Base-by-base conservation (phyloP, 2,329 filamentous ascomycete species). In the Xylariaceae sp. region DNA sequence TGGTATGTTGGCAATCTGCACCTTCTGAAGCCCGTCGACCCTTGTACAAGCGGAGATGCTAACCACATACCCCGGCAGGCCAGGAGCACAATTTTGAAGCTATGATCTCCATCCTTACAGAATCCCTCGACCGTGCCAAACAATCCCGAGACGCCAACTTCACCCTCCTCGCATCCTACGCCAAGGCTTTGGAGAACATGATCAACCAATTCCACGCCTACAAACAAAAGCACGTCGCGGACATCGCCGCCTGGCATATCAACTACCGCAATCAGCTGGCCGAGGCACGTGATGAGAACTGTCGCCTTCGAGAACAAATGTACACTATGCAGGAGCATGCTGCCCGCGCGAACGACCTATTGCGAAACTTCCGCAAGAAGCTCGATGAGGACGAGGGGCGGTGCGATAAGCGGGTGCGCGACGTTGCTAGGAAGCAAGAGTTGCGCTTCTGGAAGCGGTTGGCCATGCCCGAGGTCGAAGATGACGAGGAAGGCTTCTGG, bases 311-410 rank as follows among this genome's bases (percentile, higher is more conserved):
- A 45, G 80, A 83, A 59, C 81, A 85, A 66, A 83, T 86, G 59
- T 83, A 81, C 75, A 80, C 83, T 58, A 83, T 85, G 80, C 80
- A 84, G 61, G 74, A 75, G 38, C 77, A 81, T 57, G 82, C 83
- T 19, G 73, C 73, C 42, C 71, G 69, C 11, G 82, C 81, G 18
- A 85, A 84, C 61, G 77, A 78, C 50, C 66, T 71, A 52, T 68
- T 86, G 48, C 78, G 82, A 36, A 67, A 74, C 35, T 83, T 85
- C 57, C 74, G 82, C 45, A 70, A 74, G 40, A 71, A 70, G 47
- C 78, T 81, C 59, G 77, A 83, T 55, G 80, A 82, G 56, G 74
- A 83, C 51, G 72, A 76, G 55, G 68, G 69, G 35, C 71, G 77
- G 17, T 78, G 80, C 71, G 74, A 81, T 49, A 70, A 74, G 30